Evolutionary conservation across 2,329 filamentous ascomycete species (phyloP).

Genomic region (Tolypocladium album): DNA sequence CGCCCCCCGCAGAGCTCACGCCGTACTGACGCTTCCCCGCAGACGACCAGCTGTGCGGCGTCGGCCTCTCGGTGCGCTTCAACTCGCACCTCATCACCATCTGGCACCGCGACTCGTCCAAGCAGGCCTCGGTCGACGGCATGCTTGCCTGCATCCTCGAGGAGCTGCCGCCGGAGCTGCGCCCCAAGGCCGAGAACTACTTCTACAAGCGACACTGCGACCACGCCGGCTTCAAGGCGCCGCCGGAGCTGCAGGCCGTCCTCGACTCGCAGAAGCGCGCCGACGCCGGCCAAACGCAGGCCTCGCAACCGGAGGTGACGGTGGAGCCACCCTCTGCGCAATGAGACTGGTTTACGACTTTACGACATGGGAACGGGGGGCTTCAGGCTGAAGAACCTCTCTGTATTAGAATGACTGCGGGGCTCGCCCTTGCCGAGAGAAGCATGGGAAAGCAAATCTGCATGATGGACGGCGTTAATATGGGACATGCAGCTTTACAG

Average conservation of each 20-base stretch:
- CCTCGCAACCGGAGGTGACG: conserved; percentile 14
- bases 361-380: background rate
- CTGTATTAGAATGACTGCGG: background rate
- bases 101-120: conserved; percentile 84
- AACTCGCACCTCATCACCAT: conserved; percentile 81
- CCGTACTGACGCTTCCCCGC: conserved; percentile 1
- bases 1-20: background rate
- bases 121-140: conserved; percentile 66
- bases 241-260: conserved; percentile 46
- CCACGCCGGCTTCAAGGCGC: conserved; percentile 68
- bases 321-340: conserved; percentile 13
- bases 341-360: conserved; percentile 6
- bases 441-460: background rate
- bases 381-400: background rate
- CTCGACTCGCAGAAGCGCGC: conserved; percentile 43
- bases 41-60: conserved; percentile 83
- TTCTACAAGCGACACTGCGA: conserved; percentile 87
- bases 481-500: background rate
- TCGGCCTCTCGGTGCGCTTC: conserved; percentile 79
- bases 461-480: background rate
- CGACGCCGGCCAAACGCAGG: conserved; percentile 19
- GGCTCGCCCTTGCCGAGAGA: background rate
- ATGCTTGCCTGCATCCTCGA: conserved; percentile 64
- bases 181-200: conserved; percentile 61
- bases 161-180: conserved; percentile 61